A percentile compares a stretch with the other conserved stretches of the same genome.
Conservation (phyloP, 768 basidiomycete species). For the Chalciporus pseudorubinellus region DNA sequence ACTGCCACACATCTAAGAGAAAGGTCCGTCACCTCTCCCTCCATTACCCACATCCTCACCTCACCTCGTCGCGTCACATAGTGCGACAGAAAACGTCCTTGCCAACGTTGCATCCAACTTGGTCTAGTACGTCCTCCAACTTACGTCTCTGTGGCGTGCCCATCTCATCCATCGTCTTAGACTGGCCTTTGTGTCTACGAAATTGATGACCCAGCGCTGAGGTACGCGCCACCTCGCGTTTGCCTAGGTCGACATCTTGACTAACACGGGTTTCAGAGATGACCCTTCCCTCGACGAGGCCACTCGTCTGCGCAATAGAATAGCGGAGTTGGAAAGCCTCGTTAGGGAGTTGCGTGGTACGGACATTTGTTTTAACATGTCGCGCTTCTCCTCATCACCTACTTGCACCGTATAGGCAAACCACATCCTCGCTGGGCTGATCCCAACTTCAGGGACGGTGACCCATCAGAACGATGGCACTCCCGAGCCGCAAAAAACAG, state of each 20-base stretch:
- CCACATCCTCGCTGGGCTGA: conserved; percentile 88
- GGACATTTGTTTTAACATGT: conserved; percentile 16
- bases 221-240: conserved; percentile 40
- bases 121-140: conserved; percentile 58
- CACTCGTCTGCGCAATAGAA: conserved; percentile 79
- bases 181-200: conserved; percentile 95
- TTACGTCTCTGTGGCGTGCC: conserved; percentile 1
- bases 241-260: not conserved
- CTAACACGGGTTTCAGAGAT: conserved; percentile 47
- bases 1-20: conserved; percentile 92
- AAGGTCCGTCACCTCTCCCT: conserved; percentile 52
- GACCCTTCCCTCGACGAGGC: conserved; percentile 87
- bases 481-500: conserved; percentile 74
- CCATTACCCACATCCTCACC: conserved; percentile 6
- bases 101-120: conserved; percentile 86
- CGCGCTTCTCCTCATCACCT: conserved; percentile 7
- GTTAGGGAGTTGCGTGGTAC: conserved; percentile 84
- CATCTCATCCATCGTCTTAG: conserved; percentile 35
- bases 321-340: conserved; percentile 90
- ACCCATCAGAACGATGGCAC: conserved; percentile 84
- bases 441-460: conserved; percentile 72
- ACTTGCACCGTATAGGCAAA: conserved; percentile 51
- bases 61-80: conserved; percentile 32
- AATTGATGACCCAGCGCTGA: conserved; percentile 82
- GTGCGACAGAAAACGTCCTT: conserved; percentile 92